Evolutionary conservation across 352 stramenopile genomes (phyloP), one percentile per base, ranked within the genome.

Genomic region (Phytophthora cryptogea): DNA sequence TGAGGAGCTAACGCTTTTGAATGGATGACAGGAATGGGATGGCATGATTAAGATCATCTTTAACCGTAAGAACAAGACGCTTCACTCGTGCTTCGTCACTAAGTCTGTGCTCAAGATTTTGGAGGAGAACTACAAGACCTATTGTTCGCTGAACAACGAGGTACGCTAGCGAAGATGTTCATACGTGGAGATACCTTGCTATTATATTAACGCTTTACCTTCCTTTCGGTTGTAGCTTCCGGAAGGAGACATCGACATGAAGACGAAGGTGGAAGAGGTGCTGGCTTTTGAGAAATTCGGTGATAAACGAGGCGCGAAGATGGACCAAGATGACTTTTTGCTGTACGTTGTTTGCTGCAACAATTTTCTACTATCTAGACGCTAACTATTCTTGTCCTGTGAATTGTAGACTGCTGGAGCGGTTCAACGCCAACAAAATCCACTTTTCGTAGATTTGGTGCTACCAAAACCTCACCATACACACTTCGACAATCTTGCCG

Each of bases 21-120:
- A 9, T 9, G 45, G 6, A n/a, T 58, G 68, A 36, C 27, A 86
- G 59, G 97, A 99, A 80, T 99, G 97, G 97, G 98, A 99, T 73
- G 98, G 97, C 33, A 98, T 99, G 91, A 94, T 99, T 64, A 96
- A 98, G 63, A 91, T 99, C 62, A 78, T 99, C 42, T 99, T 99
- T 77, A 99, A 99, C 79, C 87, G 98, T 33, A 99, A 99, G 79
- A 99, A 99, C 80, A 99, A 99, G 85, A 99, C 96, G 32, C 77
- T 99, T 17, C 84, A 97, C 59, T 91, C 95, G 36, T 95, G 97
- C 14, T 94, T 99, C 63, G 97, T 92, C 30, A 99, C 95, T 31
- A 99, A 99, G 78, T 84, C 93, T 2, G 96, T 98, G 28, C 80
- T 99, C 6, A 93, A 90, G 64, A 83, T 99, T 41, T 80, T 99